Base-by-base conservation (phyloP, 768 basidiomycete genomes). In the Hebeloma cylindrosporum region DNA sequence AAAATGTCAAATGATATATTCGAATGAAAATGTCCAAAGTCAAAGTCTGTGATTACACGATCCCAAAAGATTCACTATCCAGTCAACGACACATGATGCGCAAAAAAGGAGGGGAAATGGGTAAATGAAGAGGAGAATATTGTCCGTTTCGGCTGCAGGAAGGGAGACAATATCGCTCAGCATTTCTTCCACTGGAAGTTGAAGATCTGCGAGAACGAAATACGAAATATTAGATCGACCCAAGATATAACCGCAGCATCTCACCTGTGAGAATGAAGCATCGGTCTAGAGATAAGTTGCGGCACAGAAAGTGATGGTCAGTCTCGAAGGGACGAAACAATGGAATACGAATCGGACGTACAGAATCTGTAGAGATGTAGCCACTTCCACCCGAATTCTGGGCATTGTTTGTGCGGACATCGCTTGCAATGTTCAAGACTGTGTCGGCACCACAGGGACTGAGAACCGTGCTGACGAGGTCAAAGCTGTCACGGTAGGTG, bases 401-500 rank as follows among this genome's bases (percentile, higher is more conserved):
- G 18, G 48, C n/a, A 35, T 59, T 60, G 48, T 50, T 58, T 28
- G 50, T 51, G 13, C 55, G 52, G 29, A 61, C 53, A 28, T 58
- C 55, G 21, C 55, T 53, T 27, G 57, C 48, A 34, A 58, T 50
- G 45, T 57, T 60, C 14, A 62, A 43, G 9, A 62, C 55, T 7
- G 55, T 47, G 31, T 42, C 47, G 18, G 48, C 51, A n/a, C 58
- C 58, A 48, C 60, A 62, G 18, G 57, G 59, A 20, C 49, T 48
- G 7, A 39, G 18, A 13, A 57, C 58, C 9, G 57, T 59, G 32
- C 53, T 51, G 21, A 52, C 56, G 18, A 62, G 54, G 31, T 62
- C 60, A 43, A 60, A 62, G 6, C 23, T 45, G 39, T 62, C 59
- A 31, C 56, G 53, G 31, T 60, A 62, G 41, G 51, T 51, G 44